Evolutionary conservation across 352 stramenopile species (phyloP).

Genomic region (Phytophthora tubulina): DNA sequence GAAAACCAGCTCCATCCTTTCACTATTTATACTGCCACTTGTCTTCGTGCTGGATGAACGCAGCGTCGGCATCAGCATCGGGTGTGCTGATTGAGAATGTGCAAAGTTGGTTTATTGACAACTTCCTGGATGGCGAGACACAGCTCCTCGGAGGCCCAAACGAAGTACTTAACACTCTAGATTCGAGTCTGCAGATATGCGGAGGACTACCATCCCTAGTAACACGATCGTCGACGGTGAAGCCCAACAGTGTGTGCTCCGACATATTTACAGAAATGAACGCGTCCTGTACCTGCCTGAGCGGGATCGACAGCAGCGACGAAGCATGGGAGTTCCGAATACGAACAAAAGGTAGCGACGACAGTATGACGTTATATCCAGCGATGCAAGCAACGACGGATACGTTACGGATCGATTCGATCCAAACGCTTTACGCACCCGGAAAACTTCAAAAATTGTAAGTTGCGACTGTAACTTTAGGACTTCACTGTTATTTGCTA

Average conservation of each 20-base stretch:
- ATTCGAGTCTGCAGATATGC: conserved; percentile 32
- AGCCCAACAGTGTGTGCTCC: conserved; percentile 45
- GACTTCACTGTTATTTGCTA: neutral
- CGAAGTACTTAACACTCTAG: conserved; percentile 10
- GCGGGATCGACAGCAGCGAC: conserved; percentile 15
- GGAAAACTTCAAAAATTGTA: conserved; percentile 39
- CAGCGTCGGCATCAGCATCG: neutral
- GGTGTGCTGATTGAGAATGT: conserved; percentile 21
- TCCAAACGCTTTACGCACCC: conserved; percentile 44
- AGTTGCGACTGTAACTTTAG: neutral
- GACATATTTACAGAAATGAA: conserved; percentile 39
- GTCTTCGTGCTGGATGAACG: conserved; percentile 22
- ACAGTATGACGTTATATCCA: conserved; percentile 14
- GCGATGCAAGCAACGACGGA: conserved; percentile 19
- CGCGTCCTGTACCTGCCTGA: conserved; percentile 55
- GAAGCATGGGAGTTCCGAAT: conserved; percentile 38
- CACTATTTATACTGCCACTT: conserved; percentile 29
- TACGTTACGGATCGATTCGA: conserved; percentile 33
- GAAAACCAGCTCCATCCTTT: conserved; percentile 13
- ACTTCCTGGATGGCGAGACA: conserved; percentile 47
- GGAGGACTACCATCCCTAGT: conserved; percentile 38
- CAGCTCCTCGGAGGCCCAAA: conserved; percentile 39
- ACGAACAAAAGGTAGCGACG: conserved; percentile 9
- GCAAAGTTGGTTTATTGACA: conserved; percentile 44
- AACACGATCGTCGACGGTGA: conserved; percentile 30